Base-by-base conservation (phyloP, 495 filamentous ascomycete genomes). In the Neurospora sp. region DNA sequence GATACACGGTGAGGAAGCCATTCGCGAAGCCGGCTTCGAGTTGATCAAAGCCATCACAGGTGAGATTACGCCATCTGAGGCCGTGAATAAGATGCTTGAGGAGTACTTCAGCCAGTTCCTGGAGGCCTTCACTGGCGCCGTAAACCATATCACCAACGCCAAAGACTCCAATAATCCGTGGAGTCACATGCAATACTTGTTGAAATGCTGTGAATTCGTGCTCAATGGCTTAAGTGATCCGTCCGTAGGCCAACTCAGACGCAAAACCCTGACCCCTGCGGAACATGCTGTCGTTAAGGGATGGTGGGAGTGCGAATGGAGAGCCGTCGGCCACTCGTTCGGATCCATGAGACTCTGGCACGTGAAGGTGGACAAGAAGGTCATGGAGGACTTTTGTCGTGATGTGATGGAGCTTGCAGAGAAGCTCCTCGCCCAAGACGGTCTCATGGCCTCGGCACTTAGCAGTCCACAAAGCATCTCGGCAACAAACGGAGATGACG, bases 341-440 rank as follows among this genome's bases (percentile, higher is more conserved):
- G 83, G 88, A 68, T 89, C 89, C 77, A 95, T 93, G 27, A 93
- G 97, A 75, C 80, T 79, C 5, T 99, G 96, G 95, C 89, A 90
- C 70, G 81, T 87, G 31, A 86, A 88, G 11, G 81, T 86, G 72
- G 90, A 94, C 38, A 93, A 92, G 80, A 81, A 85, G 18, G 83
- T 86, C 35, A 92, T 99, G 92, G 88, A 91, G 77, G 92, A 98
- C 69, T 98, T 98, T 75, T 96, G 93, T 77, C 89, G 96, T 74
- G 93, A 98, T 76, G 91, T 91, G 38, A 98, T 98, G 85, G 92
- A 98, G 74, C 92, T 97, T 76, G 94, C 94, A 3, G 92, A 97
- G 77, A 86, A 87, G 27, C 85, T 97, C 4, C 92, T 98, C 76
- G 89, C 91, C 70, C 89, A 96, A 74, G 94, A 94, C 82, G 89